A percentile compares a stretch with the other conserved stretches of the same genome.
Evolutionary conservation across 2,329 filamentous ascomycete species (phyloP).

Genomic region (Neophaeococcomyces aloes): DNA sequence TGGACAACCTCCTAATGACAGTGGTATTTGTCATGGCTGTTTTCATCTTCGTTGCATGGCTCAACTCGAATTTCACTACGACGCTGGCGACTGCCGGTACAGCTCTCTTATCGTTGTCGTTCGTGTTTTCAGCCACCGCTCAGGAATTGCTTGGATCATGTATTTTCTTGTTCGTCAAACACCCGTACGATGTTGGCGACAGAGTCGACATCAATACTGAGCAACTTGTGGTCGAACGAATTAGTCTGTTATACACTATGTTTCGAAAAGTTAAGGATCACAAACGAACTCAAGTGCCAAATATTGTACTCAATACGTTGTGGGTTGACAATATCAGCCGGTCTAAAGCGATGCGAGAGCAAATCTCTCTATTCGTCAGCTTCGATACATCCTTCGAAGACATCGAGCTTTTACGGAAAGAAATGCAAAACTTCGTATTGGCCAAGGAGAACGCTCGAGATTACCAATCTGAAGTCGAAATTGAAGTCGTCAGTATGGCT

Average conservation of each 20-base stretch:
- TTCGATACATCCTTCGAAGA: slow-evolving; percentile 87
- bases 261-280: slow-evolving; percentile 75
- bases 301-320: slow-evolving; percentile 81
- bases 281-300: slow-evolving; percentile 74
- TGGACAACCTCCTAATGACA: slow-evolving; percentile 75
- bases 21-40: slow-evolving; percentile 71
- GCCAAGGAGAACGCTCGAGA: slow-evolving; percentile 79
- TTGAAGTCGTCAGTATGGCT: slow-evolving; percentile 67
- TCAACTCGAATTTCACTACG: slow-evolving; percentile 73
- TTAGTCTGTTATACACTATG: slow-evolving; percentile 84
- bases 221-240: slow-evolving; percentile 77
- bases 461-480: slow-evolving; percentile 72
- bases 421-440: slow-evolving; percentile 77
- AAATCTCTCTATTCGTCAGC: slow-evolving; percentile 65
- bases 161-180: slow-evolving; percentile 98
- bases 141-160: slow-evolving; percentile 97
- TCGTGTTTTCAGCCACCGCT: slow-evolving; percentile 83
- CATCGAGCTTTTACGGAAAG: slow-evolving; percentile 68
- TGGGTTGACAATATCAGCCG: slow-evolving; percentile 93
- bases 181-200: slow-evolving; percentile 92
- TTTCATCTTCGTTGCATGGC: slow-evolving; percentile 82
- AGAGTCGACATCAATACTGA: slow-evolving; percentile 66
- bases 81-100: slow-evolving; percentile 86
- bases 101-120: slow-evolving; percentile 85
- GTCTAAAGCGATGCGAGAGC: slow-evolving; percentile 83